Conservation (phyloP, 1,139 yeast genomes). For the Yamadazyma sp. region DNA sequence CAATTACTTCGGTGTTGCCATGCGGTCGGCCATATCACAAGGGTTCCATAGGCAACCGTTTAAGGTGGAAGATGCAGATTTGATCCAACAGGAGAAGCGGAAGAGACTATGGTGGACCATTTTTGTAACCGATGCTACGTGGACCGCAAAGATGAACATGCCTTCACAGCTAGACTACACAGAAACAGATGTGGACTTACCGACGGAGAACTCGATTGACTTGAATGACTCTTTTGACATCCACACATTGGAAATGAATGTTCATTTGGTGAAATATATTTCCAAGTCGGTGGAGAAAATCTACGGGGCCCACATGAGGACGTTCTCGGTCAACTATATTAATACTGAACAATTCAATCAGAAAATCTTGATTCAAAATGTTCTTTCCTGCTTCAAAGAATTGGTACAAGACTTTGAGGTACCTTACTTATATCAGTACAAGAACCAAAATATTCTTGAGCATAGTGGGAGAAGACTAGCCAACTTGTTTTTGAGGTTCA, state of each 20-base stretch:
- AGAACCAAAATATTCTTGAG: conserved; percentile 21
- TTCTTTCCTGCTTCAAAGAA: conserved; percentile 30
- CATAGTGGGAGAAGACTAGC: conserved; percentile 31
- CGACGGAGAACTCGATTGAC: conserved; percentile 33
- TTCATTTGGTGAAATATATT: conserved; percentile 39
- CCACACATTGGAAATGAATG: conserved; percentile 36
- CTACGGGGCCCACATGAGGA: conserved; percentile 39
- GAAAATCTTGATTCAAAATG: conserved; percentile 29
- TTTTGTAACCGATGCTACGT: conserved; percentile 48
- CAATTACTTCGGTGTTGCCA: conserved; percentile 50
- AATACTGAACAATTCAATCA: conserved; percentile 44
- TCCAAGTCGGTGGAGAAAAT: conserved; percentile 34
- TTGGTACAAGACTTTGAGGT: conserved; percentile 31
- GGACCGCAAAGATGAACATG: conserved; percentile 45
- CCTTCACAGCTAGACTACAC: conserved; percentile 46
- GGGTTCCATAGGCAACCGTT: conserved; percentile 44
- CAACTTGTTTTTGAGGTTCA: conserved; percentile 45
- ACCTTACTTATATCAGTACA: conserved; percentile 28
- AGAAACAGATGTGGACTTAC: conserved; percentile 52
- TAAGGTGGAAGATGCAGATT: conserved; percentile 7
- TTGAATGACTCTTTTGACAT: conserved; percentile 32
- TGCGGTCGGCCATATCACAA: conserved; percentile 43
- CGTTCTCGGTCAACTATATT: conserved; percentile 39
- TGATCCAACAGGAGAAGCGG: conserved; percentile 30
- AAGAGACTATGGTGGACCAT: conserved; percentile 59